Evolutionary conservation across 2,329 filamentous ascomycete genomes (phyloP).

Genomic region (Cladobotryum protrusum): DNA sequence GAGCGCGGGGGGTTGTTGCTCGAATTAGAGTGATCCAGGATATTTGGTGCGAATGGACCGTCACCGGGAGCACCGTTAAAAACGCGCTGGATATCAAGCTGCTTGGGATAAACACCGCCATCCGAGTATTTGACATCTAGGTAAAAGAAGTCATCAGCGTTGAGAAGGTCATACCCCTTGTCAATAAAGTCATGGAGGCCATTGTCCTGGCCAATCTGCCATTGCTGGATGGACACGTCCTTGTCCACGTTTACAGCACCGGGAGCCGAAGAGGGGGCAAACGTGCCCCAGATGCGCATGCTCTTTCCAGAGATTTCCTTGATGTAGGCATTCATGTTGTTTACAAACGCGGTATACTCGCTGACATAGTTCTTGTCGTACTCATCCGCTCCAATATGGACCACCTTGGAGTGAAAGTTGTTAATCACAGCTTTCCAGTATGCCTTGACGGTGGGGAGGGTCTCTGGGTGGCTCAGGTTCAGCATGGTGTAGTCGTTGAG

Average conservation of each 20-base stretch:
- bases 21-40: constrained; percentile 16
- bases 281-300: constrained; percentile 49
- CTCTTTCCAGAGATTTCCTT: constrained; percentile 38
- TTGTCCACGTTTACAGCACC: constrained; percentile 14
- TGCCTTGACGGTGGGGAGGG: constrained; percentile 43
- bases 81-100: constrained; percentile 15
- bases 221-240: constrained; percentile 16
- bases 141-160: constrained; percentile 18
- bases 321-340: constrained; percentile 39
- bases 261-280: constrained; percentile 10
- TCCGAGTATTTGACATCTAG: constrained; percentile 17
- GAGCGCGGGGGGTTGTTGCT: constrained; percentile 16
- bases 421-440: constrained; percentile 49
- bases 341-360: constrained; percentile 44
- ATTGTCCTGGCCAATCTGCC: constrained; percentile 18
- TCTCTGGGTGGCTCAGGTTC: constrained; percentile 38
- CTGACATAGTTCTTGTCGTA: constrained; percentile 39
- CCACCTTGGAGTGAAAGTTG: constrained; percentile 49
- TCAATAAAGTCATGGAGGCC: constrained; percentile 14
- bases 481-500: constrained; percentile 41
- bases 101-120: constrained; percentile 17
- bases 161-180: constrained; percentile 17
- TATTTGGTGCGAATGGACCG: constrained; percentile 16
- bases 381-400: constrained; percentile 51
- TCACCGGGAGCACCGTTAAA: constrained; percentile 14